Evolutionary conservation across 192 early-diverging fungal genomes (phyloP).

Genomic region (Cladochytrium replicatum): DNA sequence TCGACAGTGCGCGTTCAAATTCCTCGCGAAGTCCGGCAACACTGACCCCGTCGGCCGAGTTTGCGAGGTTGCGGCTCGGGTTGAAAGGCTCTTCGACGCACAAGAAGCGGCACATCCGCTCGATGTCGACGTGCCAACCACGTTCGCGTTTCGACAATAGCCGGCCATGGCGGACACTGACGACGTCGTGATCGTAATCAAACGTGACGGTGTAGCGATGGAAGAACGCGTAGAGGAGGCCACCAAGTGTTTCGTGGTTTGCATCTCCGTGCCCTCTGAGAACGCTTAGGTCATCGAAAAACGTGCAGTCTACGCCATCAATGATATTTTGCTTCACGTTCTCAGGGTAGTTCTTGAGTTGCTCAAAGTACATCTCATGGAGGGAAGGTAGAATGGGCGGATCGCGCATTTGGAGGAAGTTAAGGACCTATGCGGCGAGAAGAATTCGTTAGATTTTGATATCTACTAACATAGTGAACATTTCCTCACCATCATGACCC

Average conservation of each 20-base stretch:
- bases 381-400: slow-evolving; percentile 85
- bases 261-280: slow-evolving; percentile 54
- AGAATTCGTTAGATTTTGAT: slow-evolving; percentile 3
- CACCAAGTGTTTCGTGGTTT: slow-evolving; percentile 70
- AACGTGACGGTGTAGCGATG: slow-evolving; percentile 66
- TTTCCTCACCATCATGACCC: slow-evolving; percentile 82
- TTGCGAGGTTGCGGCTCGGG: slow-evolving; percentile 77
- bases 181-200: slow-evolving; percentile 70
- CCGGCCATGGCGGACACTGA: slow-evolving; percentile 69
- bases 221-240: slow-evolving; percentile 82
- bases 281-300: slow-evolving; percentile 59
- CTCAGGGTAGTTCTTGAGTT: slow-evolving; percentile 7
- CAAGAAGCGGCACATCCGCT: slow-evolving; percentile 53
- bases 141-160: slow-evolving; percentile 72
- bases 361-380: slow-evolving; percentile 46
- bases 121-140: slow-evolving; percentile 70
- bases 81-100: slow-evolving; percentile 94
- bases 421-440: slow-evolving; percentile 57
- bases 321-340: slow-evolving; percentile 23
- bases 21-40: slow-evolving; percentile 74
- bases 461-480: background rate
- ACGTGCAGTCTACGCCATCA: slow-evolving; percentile 59
- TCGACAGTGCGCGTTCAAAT: slow-evolving; percentile 59
- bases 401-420: slow-evolving; percentile 82
- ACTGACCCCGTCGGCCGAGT: slow-evolving; percentile 70